These are phyloP conservation scores for Camellia japonica DNA, from an alignment of 148 eudicot genomes.

Conservation along the genomic window DNA sequence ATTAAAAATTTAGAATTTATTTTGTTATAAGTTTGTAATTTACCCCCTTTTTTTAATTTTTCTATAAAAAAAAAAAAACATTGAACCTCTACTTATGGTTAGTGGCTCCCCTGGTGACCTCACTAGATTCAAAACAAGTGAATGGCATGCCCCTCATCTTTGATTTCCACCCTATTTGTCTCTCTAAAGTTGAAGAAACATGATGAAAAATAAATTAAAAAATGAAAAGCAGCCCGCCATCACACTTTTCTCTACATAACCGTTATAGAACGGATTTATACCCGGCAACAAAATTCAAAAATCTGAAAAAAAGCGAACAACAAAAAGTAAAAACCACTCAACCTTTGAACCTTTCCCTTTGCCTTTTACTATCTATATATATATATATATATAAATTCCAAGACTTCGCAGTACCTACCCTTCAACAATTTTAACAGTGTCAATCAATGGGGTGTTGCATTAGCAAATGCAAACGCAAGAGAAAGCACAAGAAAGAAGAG, in stretches of 20 bases:
- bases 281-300: slow-evolving; percentile 64
- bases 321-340: slow-evolving; percentile 19
- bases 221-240: slow-evolving; percentile 1
- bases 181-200: not conserved
- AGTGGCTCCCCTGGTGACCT: no score
- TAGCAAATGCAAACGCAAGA: slow-evolving; percentile 70
- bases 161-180: not conserved
- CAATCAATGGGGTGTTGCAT: slow-evolving; percentile 67
- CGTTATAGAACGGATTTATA: slow-evolving; percentile 50
- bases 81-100: no score
- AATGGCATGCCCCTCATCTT: not conserved
- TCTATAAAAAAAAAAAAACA: no score
- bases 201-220: not conserved
- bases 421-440: not conserved
- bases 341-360: slow-evolving; percentile 30
- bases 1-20: no score
- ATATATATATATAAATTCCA: not conserved
- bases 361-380: not conserved
- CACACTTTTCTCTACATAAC: slow-evolving; percentile 25
- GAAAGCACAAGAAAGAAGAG: slow-evolving; percentile 28
- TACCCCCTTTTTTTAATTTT: no score
- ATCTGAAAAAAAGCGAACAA: slow-evolving; percentile 14
- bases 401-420: not conserved
- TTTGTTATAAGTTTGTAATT: no score
- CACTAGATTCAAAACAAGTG: no score